These are phyloP conservation scores for Ceratocystis huliohia DNA, from an alignment of 2,329 filamentous ascomycete genomes.

Conservation along the genomic window DNA sequence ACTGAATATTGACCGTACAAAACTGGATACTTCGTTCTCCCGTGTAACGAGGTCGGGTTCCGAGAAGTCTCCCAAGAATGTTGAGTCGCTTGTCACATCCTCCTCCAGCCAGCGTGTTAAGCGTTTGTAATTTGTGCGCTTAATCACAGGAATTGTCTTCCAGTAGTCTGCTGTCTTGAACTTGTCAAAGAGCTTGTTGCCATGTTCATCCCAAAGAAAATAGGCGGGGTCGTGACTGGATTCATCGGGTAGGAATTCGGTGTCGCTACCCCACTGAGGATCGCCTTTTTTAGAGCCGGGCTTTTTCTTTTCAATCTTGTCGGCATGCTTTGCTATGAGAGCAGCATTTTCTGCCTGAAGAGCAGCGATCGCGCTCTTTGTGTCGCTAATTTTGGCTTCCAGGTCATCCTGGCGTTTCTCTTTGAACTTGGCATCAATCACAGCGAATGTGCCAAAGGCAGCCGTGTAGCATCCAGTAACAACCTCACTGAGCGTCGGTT, in stretches of 20 bases:
- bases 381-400: conserved; percentile 37
- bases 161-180: conserved; percentile 15
- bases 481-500: conserved; percentile 39
- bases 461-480: conserved; percentile 57
- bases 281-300: neutral
- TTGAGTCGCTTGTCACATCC: neutral
- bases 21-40: conserved; percentile 17
- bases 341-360: conserved; percentile 19
- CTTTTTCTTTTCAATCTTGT: conserved; percentile 5
- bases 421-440: conserved; percentile 49
- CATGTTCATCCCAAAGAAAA: conserved; percentile 18
- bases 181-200: conserved; percentile 15
- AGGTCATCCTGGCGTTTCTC: conserved; percentile 45
- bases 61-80: conserved; percentile 8
- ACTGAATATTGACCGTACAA: conserved; percentile 18
- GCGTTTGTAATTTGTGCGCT: conserved; percentile 20
- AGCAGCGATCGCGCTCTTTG: conserved; percentile 20
- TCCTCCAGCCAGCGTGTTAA: conserved; percentile 16
- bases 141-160: conserved; percentile 18
- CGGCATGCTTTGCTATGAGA: conserved; percentile 17
- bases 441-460: conserved; percentile 51
- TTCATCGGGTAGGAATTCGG: conserved; percentile 16
- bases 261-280: conserved; percentile 6
- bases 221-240: conserved; percentile 19
- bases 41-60: conserved; percentile 5